Evolutionary conservation across 2,329 filamentous ascomycete species (phyloP), one percentile per base, ranked within the genome.

Genomic region (Botrytis cinerea): DNA sequence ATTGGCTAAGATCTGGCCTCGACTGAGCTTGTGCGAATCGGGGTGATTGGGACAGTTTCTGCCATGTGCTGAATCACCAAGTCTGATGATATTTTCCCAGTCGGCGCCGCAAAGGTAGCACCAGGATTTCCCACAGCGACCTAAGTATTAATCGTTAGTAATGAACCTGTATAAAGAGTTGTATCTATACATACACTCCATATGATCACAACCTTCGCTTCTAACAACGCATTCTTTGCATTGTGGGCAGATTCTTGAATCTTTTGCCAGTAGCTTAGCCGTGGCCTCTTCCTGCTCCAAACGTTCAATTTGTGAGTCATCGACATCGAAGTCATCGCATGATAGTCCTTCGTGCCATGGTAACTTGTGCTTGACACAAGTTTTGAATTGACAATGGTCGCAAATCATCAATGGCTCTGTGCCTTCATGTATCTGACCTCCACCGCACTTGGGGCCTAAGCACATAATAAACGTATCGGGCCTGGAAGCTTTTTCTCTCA

Each of bases 321-420:
- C 72, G 25, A 51, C 61, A 48, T 79, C 78, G 35, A 76, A 79
- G 12, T 78, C 76, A 8, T 75, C 75, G 54, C 78, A 79, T 1
- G 76, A 75, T n/a, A 62, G 51, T 5, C 76, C 76, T 59, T 75
- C 72, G 43, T 79, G 78, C 77, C 77, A 79, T 12, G 78, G 78
- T 4, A 77, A 64, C 28, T 75, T 78, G 51, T 79, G 78, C 1
- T 71, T 38, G 25, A 72, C 73, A 59, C 78, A 78, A 16, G 74
- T 79, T 46, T 73, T 66, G 69, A 75, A 79, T 8, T 38, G 22
- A 28, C 78, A 79, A 10, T 70, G 51, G 5, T 75, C 46, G 70
- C 78, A 79, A 25, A 64, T 72, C 78, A 79, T 79, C 43, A 74
- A 66, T 45, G 76, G 74, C 25, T 76, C 61, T 9, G 69, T 45